Evolutionary conservation across 768 basidiomycete genomes (phyloP).

Genomic region (Tylopilus felleus): DNA sequence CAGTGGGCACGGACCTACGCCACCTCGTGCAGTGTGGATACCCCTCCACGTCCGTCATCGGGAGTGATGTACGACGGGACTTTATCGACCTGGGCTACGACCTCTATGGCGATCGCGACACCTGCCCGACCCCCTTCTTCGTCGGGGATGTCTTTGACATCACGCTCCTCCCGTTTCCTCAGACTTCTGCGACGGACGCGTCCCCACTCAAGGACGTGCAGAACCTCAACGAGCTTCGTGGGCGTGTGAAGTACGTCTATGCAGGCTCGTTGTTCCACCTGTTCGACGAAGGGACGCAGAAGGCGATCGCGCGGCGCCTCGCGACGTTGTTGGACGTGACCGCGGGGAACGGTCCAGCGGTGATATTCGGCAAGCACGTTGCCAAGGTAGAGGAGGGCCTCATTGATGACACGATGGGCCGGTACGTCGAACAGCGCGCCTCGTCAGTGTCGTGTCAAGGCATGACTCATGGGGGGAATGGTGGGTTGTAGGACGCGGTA

Average conservation of each 20-base stretch:
- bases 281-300: background rate
- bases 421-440: background rate
- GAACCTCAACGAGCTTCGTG: background rate
- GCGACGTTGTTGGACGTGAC: too few relatives aligned
- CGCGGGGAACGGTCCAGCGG: too few relatives aligned
- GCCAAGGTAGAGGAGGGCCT: background rate
- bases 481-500: background rate
- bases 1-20: background rate
- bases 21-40: background rate
- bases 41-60: background rate
- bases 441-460: too few relatives aligned
- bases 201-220: too few relatives aligned
- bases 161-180: background rate
- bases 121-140: background rate
- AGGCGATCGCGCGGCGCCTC: too few relatives aligned
- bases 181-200: background rate
- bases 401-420: background rate
- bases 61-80: background rate
- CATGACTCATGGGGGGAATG: background rate
- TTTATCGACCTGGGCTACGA: background rate
- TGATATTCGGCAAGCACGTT: background rate
- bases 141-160: background rate
- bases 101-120: background rate
- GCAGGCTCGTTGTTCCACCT: background rate
- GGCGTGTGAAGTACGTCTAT: background rate